A percentile compares a stretch with the other conserved stretches of the same genome.
Evolutionary conservation across 257 asterid genomes (phyloP).

Genomic region (Gentiana straminea): DNA sequence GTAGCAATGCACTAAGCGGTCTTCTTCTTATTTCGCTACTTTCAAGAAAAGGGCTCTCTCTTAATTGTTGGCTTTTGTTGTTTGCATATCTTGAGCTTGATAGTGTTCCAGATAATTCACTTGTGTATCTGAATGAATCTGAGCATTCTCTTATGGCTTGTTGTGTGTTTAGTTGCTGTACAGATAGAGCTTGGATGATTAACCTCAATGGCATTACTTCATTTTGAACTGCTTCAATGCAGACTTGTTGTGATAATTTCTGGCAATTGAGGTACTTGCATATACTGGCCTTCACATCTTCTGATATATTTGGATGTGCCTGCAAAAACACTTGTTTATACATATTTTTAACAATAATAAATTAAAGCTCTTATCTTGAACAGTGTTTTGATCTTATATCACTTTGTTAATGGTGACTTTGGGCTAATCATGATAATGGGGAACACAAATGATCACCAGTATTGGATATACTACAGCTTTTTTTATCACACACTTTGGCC

Average conservation of each 20-base stretch:
- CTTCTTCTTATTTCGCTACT: slow-evolving; percentile 27
- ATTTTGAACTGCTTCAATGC: slow-evolving; percentile 64
- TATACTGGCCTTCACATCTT: slow-evolving; percentile 45
- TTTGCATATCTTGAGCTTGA: slow-evolving; percentile 40
- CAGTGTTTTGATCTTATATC: too few relatives aligned
- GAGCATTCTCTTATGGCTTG: slow-evolving; percentile 58
- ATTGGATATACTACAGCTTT: too few relatives aligned
- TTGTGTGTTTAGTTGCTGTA: slow-evolving; percentile 65
- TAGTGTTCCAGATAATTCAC: slow-evolving; percentile 38
- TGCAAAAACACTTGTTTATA: slow-evolving; percentile 7
- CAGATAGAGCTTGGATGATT: slow-evolving; percentile 65
- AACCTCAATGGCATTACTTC: slow-evolving; percentile 62
- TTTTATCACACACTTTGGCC: too few relatives aligned
- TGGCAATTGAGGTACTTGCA: slow-evolving; percentile 67
- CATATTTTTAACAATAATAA: too few relatives aligned
- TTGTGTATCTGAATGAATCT: slow-evolving; percentile 41
- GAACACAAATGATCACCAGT: background rate
- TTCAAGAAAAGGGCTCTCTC: slow-evolving; percentile 30
- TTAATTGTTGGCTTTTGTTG: slow-evolving; percentile 33
- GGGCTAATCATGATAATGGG: background rate
- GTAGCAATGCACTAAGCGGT: slow-evolving; percentile 29
- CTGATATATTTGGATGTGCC: slow-evolving; percentile 46
- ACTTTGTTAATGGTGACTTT: background rate
- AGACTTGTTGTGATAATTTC: slow-evolving; percentile 50
- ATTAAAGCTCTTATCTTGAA: background rate